These are phyloP conservation scores for Globisporangium acanthophoron DNA, from an alignment of 352 stramenopile species.

Conservation along the genomic window DNA sequence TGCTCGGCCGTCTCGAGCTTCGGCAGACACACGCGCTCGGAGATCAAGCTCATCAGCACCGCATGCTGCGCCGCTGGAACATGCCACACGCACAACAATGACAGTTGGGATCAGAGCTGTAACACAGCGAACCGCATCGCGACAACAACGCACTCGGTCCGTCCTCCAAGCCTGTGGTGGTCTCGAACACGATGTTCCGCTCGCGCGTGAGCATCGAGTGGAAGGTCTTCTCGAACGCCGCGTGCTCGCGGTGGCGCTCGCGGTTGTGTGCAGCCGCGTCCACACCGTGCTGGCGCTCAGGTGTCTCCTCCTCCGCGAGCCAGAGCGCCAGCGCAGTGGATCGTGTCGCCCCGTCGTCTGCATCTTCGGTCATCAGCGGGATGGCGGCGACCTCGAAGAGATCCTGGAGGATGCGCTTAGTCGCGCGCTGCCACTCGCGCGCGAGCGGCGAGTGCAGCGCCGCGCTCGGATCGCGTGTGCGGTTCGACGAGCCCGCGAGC, in stretches of 20 bases:
- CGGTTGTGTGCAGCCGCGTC: slow-evolving; percentile 37
- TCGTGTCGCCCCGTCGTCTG: slow-evolving; percentile 17
- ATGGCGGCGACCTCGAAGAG: slow-evolving; percentile 58
- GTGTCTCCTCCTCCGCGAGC: slow-evolving; percentile 36
- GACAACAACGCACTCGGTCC: slow-evolving; percentile 36
- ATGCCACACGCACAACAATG: neutral
- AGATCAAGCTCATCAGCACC: slow-evolving; percentile 52
- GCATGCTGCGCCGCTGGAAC: slow-evolving; percentile 39
- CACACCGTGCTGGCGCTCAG: slow-evolving; percentile 30
- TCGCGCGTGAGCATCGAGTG: slow-evolving; percentile 57
- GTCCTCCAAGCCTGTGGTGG: slow-evolving; percentile 70
- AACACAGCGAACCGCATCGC: neutral
- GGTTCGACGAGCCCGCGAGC: slow-evolving; percentile 26
- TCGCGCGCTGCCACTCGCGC: slow-evolving; percentile 61
- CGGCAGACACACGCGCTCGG: slow-evolving; percentile 54
- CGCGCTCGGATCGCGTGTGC: slow-evolving; percentile 20
- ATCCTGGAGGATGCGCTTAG: slow-evolving; percentile 51
- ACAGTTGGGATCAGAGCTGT: too few species aligned
- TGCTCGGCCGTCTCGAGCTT: slow-evolving; percentile 47
- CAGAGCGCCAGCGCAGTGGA: slow-evolving; percentile 38
- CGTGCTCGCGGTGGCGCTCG: slow-evolving; percentile 29
- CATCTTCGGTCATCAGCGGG: slow-evolving; percentile 18
- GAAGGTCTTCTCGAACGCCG: slow-evolving; percentile 58
- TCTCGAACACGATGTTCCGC: slow-evolving; percentile 68
- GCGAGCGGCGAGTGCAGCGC: slow-evolving; percentile 46